Conservation (phyloP, 2,329 filamentous ascomycete genomes). For the Zasmidium angulare region DNA sequence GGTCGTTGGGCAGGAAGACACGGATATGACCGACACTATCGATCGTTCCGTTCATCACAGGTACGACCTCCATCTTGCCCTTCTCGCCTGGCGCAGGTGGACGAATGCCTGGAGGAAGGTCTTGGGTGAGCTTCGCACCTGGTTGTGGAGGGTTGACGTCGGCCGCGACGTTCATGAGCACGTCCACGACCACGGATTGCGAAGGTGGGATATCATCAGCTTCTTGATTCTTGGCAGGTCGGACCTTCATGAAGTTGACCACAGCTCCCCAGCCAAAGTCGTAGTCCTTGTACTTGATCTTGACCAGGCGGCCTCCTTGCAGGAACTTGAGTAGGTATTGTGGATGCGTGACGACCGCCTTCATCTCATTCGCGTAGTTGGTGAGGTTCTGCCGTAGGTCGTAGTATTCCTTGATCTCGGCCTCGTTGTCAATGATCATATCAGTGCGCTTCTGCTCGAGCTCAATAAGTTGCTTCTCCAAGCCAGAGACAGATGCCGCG, state of each 20-base stretch:
- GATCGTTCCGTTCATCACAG: conserved; percentile 81
- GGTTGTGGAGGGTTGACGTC: conserved; percentile 49
- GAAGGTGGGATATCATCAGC: conserved; percentile 70
- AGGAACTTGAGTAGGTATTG: conserved; percentile 82
- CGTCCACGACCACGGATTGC: conserved; percentile 78
- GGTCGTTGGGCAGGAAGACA: conserved; percentile 77
- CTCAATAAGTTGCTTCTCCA: conserved; percentile 80
- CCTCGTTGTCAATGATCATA: conserved; percentile 80
- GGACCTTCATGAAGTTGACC: conserved; percentile 67
- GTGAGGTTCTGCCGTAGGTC: conserved; percentile 82
- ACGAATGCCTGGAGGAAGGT: conserved; percentile 62
- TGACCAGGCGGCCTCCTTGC: conserved; percentile 82
- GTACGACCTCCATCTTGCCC: conserved; percentile 76
- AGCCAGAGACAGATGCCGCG: conserved; percentile 75
- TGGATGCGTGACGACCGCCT: conserved; percentile 86
- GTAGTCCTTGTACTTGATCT: conserved; percentile 73
- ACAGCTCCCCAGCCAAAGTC: conserved; percentile 97
- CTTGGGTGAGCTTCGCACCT: conserved; percentile 39
- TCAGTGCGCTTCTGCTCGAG: conserved; percentile 73
- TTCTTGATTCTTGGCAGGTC: conserved; percentile 61
- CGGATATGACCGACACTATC: conserved; percentile 81
- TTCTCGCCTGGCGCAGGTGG: conserved; percentile 64
- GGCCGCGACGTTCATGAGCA: conserved; percentile 66
- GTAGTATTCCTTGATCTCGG: conserved; percentile 90
- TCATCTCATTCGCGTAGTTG: conserved; percentile 83